Evolutionary conservation across 1,284 basidiomycete genomes (phyloP), one percentile per base, ranked within the genome.

Genomic region (Sphaerobolus stellatus): DNA sequence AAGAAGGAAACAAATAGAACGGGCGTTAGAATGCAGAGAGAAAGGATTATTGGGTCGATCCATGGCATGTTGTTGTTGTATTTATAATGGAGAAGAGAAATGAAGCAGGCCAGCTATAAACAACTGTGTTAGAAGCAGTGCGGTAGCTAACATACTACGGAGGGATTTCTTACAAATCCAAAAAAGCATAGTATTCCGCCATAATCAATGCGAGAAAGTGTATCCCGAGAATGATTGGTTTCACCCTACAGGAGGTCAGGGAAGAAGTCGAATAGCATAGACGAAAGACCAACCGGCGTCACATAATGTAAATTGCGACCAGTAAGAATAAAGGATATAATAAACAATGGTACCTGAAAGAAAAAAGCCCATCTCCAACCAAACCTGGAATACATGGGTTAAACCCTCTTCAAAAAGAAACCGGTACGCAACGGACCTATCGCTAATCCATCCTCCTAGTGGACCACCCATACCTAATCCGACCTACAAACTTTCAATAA

Each of bases 341-440:
- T 60, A 59, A 88, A 86, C 28, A 90, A 63, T 22, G 89, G 90
- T 13, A 88, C 65, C 64, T 92, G 90, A 20, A 88, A 70, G 3
- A 88, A 69, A 69, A 92, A 92, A 2, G 88, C 88, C 77, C 82
- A 86, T 64, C 88, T 72, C 90, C 89, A 91, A 7, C 90, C 90
- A 47, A 88, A 68, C 63, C 84, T 86, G 50, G 13, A 40, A 13
- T 25, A 20, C 7, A 46, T 13, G 51, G 40, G 22, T 16, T 48
- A 22, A 22, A 25, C 8, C 14, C 18, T 27, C 16, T 4, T 31
- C 11, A 27, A n/a, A 41, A 20, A 25, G 54, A 43, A 44, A 58
- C 56, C 3, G 22, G 18, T 48, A 22, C n/a, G 33, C 13, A 5
- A 14, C 62, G 14, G 59, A 86, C 83, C 78, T 73, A 64, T 91